A percentile compares a stretch with the other conserved stretches of the same genome.
Evolutionary conservation across 1,284 basidiomycete genomes (phyloP).

Genomic region (Pseudozyma hubeiensis): DNA sequence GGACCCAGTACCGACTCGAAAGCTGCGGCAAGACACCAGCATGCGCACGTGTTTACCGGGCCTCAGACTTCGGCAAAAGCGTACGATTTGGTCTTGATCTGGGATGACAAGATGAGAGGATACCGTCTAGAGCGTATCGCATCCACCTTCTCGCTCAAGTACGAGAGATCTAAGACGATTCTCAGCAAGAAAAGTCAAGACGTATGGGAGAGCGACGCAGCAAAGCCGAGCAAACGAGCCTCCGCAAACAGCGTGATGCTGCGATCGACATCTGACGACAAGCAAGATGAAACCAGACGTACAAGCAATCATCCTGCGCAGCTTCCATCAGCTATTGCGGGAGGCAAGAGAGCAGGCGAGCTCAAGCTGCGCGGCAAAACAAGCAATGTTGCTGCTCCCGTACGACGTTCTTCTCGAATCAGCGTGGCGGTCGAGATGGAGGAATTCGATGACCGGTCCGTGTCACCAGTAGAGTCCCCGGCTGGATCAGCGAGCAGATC

Average conservation of each 20-base stretch:
- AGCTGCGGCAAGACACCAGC: not conserved
- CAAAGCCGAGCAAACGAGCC: constrained; percentile 9
- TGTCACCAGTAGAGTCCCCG: not conserved
- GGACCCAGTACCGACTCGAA: not conserved
- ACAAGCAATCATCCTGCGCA: not conserved
- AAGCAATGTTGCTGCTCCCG: constrained; percentile 6
- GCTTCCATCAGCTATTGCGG: not conserved
- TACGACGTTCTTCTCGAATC: constrained; percentile 30
- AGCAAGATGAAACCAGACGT: not conserved
- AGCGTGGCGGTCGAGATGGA: constrained; percentile 37
- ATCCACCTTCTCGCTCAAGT: constrained; percentile 36
- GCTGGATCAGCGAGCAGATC: not conserved
- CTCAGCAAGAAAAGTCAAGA: constrained; percentile 24
- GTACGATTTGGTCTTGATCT: constrained; percentile 36
- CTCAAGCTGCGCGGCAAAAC: constrained; percentile 17
- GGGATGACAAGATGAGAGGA: constrained; percentile 18
- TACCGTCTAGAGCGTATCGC: constrained; percentile 39
- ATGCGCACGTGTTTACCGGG: constrained; percentile 41
- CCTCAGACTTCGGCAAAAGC: constrained; percentile 28
- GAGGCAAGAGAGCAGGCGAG: constrained; percentile 3
- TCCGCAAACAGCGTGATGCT: not conserved
- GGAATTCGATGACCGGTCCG: constrained; percentile 25
- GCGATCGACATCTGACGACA: not conserved
- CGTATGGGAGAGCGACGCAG: constrained; percentile 10
- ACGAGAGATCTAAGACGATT: constrained; percentile 35